Evolutionary conservation across 345 rosid species (phyloP).

Genomic region (Carallia brachiata): DNA sequence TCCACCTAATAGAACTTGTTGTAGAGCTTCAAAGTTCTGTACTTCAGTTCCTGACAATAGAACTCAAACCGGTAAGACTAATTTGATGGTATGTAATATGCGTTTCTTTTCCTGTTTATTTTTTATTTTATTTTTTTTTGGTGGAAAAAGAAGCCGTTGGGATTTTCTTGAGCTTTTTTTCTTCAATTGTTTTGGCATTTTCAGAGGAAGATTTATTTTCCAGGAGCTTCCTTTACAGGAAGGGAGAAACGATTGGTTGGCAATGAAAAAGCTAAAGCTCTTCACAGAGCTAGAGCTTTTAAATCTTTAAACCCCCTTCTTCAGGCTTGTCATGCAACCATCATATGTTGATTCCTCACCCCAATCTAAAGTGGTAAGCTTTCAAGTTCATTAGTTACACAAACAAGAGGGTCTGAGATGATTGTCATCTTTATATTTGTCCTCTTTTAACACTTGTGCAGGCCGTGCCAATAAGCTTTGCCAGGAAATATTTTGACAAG

Average conservation of each 20-base stretch:
- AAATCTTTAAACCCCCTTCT: conserved; percentile 24
- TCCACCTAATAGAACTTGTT: not conserved
- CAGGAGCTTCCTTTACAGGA: not conserved
- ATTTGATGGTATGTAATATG: not conserved
- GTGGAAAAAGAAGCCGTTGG: too few species aligned
- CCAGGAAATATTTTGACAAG: not conserved
- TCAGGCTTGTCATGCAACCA: conserved; percentile 22
- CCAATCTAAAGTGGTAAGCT: conserved; percentile 1
- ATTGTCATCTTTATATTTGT: not conserved
- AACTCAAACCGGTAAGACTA: not conserved
- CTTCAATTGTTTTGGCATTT: not conserved
- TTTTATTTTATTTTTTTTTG: too few species aligned
- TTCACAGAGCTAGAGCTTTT: conserved; percentile 21
- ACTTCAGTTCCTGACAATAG: too few species aligned
- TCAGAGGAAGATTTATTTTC: not conserved
- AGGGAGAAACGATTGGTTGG: not conserved
- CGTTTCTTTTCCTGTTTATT: too few species aligned
- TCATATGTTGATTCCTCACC: conserved; percentile 4
- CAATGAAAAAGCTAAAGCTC: conserved; percentile 9
- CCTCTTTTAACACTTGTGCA: not conserved
- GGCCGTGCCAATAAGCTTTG: conserved; percentile 17
- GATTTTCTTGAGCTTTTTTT: not conserved
- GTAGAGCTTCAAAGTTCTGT: too few species aligned
- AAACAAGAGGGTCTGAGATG: not conserved
- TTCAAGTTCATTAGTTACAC: not conserved